Percentiles rank a stretch among this genome's conserved stretches.
phyloP scores from a whole-genome alignment of 208 protist genomes.

The Leishmania martiniquensis region DNA sequence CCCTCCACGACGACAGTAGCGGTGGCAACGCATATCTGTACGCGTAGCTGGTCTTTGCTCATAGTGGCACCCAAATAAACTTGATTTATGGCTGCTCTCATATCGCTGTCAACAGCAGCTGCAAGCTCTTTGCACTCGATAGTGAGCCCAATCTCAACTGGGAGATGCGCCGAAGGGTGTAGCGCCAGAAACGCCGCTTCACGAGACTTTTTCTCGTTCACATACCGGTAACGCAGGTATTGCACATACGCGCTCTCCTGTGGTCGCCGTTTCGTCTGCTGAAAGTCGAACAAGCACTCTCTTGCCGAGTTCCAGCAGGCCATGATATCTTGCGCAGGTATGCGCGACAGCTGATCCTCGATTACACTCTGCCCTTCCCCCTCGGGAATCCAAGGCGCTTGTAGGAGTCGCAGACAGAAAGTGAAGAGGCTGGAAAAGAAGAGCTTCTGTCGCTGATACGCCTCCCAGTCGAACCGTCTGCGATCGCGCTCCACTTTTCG shows the following conservation, averaged over 20 bases:
- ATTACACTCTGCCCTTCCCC: not conserved
- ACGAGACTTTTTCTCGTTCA: not conserved
- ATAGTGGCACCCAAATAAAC: not conserved
- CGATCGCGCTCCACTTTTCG: slow-evolving; percentile 12
- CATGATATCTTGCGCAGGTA: slow-evolving; percentile 24
- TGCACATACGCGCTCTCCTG: slow-evolving; percentile 18
- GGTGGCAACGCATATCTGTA: slow-evolving; percentile 9
- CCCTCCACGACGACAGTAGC: slow-evolving; percentile 8
- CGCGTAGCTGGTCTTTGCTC: not conserved
- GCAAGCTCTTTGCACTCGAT: slow-evolving; percentile 15
- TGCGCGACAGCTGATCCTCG: slow-evolving; percentile 17
- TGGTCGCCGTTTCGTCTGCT: not conserved
- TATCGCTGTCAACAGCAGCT: slow-evolving; percentile 10
- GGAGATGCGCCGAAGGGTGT: not conserved
- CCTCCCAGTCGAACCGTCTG: slow-evolving; percentile 28
- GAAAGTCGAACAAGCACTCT: slow-evolving; percentile 19
- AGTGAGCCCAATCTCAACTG: slow-evolving; percentile 12
- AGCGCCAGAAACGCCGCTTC: not conserved
- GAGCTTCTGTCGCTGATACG: slow-evolving; percentile 21
- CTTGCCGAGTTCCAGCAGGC: slow-evolving; percentile 29
- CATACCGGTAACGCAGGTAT: slow-evolving; percentile 13
- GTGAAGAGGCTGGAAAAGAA: slow-evolving; percentile 19
- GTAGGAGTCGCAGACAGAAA: slow-evolving; percentile 17
- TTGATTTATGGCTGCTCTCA: not conserved
- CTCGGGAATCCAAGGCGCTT: slow-evolving; percentile 33